A percentile compares a stretch with the other conserved stretches of the same genome.
These are phyloP conservation scores for Boletus sp. DNA, from an alignment of 1,284 basidiomycete species.

Conservation along the genomic window DNA sequence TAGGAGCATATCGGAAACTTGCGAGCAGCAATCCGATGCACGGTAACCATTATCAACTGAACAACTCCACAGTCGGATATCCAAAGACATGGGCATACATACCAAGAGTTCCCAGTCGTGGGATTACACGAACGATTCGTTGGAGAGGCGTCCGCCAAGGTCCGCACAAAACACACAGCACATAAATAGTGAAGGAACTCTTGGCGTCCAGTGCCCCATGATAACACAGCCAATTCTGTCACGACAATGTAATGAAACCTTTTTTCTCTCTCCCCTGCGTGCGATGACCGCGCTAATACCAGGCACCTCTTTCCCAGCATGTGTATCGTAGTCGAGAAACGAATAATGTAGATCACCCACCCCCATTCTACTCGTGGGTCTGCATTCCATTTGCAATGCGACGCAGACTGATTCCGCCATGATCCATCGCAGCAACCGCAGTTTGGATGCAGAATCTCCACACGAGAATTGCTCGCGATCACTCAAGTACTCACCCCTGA, in stretches of 20 bases:
- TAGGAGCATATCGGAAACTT: constrained; percentile 53
- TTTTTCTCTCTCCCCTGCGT: neutral
- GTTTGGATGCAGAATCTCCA: constrained; percentile 51
- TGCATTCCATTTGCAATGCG: constrained; percentile 50
- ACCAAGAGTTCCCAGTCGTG: constrained; percentile 48
- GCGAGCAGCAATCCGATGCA: constrained; percentile 34
- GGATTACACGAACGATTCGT: too few species aligned
- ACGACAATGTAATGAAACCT: constrained; percentile 47
- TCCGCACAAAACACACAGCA: neutral
- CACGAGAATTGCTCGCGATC: constrained; percentile 49
- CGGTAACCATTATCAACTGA: neutral
- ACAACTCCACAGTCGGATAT: constrained; percentile 32
- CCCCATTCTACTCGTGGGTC: constrained; percentile 39
- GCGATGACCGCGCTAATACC: neutral
- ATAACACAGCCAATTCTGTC: constrained; percentile 49
- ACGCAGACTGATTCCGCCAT: constrained; percentile 51
- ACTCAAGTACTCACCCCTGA: constrained; percentile 43
- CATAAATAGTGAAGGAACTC: neutral
- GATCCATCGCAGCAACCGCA: constrained; percentile 48
- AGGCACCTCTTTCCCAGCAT: constrained; percentile 18
- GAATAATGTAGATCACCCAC: neutral
- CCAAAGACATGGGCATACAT: constrained; percentile 42
- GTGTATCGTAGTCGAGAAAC: constrained; percentile 25
- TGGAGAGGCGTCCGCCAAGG: too few species aligned
- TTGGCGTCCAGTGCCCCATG: constrained; percentile 43